Evolutionary conservation across 352 stramenopile species (phyloP).

Genomic region (Pythium sp.): DNA sequence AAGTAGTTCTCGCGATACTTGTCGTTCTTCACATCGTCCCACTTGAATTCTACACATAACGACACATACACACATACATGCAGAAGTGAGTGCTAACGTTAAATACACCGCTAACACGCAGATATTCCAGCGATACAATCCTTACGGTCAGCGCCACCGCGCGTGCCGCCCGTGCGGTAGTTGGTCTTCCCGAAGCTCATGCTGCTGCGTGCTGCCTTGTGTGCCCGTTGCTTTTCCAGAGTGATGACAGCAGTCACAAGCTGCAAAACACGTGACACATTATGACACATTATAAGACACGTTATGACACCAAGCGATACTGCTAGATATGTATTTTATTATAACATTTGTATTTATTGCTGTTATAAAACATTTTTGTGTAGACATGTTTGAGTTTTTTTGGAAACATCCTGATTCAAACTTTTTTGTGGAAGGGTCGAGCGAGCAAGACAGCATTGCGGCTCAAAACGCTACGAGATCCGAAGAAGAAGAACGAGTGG

Average conservation of each 20-base stretch:
- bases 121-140: background rate
- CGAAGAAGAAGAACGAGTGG: background rate
- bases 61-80: background rate
- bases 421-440: conserved; percentile 10
- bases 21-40: conserved; percentile 93
- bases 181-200: conserved; percentile 88
- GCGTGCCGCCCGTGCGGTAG: conserved; percentile 85
- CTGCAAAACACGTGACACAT: background rate
- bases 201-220: background rate
- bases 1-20: conserved; percentile 93
- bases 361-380: background rate
- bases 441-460: background rate
- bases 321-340: background rate
- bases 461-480: conserved; percentile 6
- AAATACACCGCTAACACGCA: background rate
- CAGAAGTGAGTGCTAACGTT: background rate
- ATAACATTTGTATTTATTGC: background rate
- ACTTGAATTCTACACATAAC: conserved; percentile 82
- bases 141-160: conserved; percentile 83
- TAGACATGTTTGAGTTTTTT: background rate
- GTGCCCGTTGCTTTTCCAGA: background rate
- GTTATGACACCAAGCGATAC: background rate
- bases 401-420: conserved; percentile 6
- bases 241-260: too few species aligned
- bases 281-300: background rate